phyloP scores from a whole-genome alignment of 305 asterid genomes.

The Stenogyne calaminthoides region DNA sequence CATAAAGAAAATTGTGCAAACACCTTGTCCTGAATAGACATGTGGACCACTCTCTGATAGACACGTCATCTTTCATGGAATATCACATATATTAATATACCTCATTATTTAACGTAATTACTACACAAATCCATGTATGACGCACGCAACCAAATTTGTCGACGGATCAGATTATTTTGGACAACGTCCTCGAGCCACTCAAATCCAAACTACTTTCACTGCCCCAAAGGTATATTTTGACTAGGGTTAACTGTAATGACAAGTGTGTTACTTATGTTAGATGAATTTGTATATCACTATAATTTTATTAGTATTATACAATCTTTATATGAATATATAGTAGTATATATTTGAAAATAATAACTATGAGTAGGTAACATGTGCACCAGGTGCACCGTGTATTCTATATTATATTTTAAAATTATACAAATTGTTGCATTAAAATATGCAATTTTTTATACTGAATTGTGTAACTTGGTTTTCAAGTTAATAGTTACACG shows the following conservation, averaged over 20 bases:
- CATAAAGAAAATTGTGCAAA: background rate
- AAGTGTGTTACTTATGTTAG: background rate
- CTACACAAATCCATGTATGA: slow-evolving; percentile 4
- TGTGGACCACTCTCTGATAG: background rate
- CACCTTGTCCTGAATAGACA: background rate
- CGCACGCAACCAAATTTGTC: slow-evolving; percentile 22
- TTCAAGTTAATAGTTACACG: no score
- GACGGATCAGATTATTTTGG: slow-evolving; percentile 30
- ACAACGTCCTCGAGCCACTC: slow-evolving; percentile 37
- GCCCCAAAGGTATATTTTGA: slow-evolving; percentile 23
- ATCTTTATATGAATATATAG: background rate
- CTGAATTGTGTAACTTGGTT: no score
- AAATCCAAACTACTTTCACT: background rate
- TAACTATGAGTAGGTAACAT: no score
- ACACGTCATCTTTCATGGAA: slow-evolving; percentile 6
- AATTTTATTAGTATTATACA: background rate
- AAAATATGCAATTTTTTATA: no score
- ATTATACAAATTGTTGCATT: no score
- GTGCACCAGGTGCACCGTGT: no score
- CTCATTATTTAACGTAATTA: background rate
- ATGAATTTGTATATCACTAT: background rate
- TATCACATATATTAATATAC: background rate
- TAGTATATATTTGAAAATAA: no score
- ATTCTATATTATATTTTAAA: no score
- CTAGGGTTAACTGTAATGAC: background rate